A percentile compares a stretch with the other conserved stretches of the same genome.
phyloP scores from a whole-genome alignment of 2,329 filamentous ascomycete genomes.

The Chaetomiaceae sp. region DNA sequence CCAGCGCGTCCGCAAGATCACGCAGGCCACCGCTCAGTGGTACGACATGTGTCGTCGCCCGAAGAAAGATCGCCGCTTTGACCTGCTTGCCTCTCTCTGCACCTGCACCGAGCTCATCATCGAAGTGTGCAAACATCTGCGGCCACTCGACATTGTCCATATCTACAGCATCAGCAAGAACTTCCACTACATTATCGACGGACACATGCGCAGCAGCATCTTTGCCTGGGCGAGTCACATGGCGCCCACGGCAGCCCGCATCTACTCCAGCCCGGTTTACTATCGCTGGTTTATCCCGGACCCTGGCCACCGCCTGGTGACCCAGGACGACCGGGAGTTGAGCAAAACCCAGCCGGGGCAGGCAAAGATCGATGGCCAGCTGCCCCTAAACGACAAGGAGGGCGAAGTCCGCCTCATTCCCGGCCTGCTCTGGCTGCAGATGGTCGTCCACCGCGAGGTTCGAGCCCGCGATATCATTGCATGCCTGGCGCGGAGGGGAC shows the following conservation, averaged over 20 bases:
- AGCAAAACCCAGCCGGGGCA: constrained; percentile 11
- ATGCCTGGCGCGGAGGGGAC: constrained; percentile 53
- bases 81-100: constrained; percentile 43
- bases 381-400: constrained; percentile 11
- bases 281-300: constrained; percentile 54
- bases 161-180: constrained; percentile 61
- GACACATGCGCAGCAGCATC: constrained; percentile 56
- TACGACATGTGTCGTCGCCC: background rate
- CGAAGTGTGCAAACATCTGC: constrained; percentile 51
- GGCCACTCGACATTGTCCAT: constrained; percentile 52
- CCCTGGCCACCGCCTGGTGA: constrained; percentile 46
- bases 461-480: constrained; percentile 59
- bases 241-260: constrained; percentile 50
- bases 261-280: constrained; percentile 62
- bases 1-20: constrained; percentile 14
- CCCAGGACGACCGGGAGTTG: constrained; percentile 24
- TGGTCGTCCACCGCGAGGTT: constrained; percentile 57
- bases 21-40: constrained; percentile 12
- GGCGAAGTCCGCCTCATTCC: constrained; percentile 51
- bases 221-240: constrained; percentile 49
- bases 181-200: constrained; percentile 58
- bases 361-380: background rate
- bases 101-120: constrained; percentile 50
- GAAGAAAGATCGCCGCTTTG: constrained; percentile 26
- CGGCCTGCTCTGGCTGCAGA: constrained; percentile 61